Percentiles rank a stretch among this genome's conserved stretches.
Conservation (phyloP, 768 basidiomycete species). For the Amanita phalloides region DNA sequence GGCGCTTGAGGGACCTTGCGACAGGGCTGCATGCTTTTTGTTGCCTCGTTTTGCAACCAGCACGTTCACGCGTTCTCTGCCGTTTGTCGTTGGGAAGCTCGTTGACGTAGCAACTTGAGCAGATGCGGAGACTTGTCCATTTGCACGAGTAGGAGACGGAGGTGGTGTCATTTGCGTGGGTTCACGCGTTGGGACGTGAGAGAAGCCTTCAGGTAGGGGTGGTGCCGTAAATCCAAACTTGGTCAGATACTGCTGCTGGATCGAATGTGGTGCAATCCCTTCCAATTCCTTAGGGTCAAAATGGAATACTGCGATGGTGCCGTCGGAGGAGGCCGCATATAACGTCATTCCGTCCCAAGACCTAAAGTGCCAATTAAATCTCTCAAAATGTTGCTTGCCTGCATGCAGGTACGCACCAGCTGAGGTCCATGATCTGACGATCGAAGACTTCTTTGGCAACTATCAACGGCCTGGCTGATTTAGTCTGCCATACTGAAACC, state of each 20-base stretch:
- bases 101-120: slow-evolving; percentile 17
- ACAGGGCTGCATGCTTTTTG: slow-evolving; percentile 44
- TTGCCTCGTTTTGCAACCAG: slow-evolving; percentile 63
- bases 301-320: slow-evolving; percentile 81
- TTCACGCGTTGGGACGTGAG: slow-evolving; percentile 28
- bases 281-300: slow-evolving; percentile 77
- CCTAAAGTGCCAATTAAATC: slow-evolving; percentile 31
- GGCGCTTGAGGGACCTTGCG: slow-evolving; percentile 15
- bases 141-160: slow-evolving; percentile 28
- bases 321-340: slow-evolving; percentile 94
- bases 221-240: slow-evolving; percentile 71
- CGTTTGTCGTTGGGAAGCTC: slow-evolving; percentile 19
- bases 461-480: slow-evolving; percentile 80
- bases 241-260: slow-evolving; percentile 70
- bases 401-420: slow-evolving; percentile 52
- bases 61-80: slow-evolving; percentile 56
- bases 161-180: slow-evolving; percentile 32
- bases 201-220: slow-evolving; percentile 61
- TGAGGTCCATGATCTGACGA: slow-evolving; percentile 89
- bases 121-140: slow-evolving; percentile 16
- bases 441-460: slow-evolving; percentile 94
- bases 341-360: slow-evolving; percentile 87
- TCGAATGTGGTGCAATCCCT: slow-evolving; percentile 63
- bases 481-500: slow-evolving; percentile 95
- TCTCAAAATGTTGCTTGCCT: slow-evolving; percentile 2